A percentile compares a stretch with the other conserved stretches of the same genome.
Evolutionary conservation across 139 green algal species (phyloP).

Genomic region (Tetradesmus lagerheimii): DNA sequence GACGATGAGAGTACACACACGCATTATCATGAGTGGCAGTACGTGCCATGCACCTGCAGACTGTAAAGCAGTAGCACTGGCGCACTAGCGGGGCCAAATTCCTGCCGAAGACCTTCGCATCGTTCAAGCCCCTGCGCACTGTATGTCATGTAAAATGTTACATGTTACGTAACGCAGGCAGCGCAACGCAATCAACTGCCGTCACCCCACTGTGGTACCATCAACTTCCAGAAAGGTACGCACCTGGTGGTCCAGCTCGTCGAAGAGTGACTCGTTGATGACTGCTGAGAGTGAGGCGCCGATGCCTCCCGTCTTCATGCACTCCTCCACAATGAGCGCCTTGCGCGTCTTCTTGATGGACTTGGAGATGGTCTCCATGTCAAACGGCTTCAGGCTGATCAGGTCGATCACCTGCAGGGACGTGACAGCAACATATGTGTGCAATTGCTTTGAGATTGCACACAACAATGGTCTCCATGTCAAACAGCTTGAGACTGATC

Average conservation of each 20-base stretch:
- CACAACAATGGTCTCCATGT: neutral
- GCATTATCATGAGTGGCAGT: no score
- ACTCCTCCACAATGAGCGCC: slow-evolving; percentile 97
- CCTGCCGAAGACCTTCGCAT: no score
- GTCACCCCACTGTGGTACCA: no score
- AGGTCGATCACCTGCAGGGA: slow-evolving; percentile 91
- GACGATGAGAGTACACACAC: no score
- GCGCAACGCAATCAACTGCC: no score
- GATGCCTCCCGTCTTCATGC: slow-evolving; percentile 97
- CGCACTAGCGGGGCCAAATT: no score
- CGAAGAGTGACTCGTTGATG: slow-evolving; percentile 94
- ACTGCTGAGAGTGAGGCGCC: slow-evolving; percentile 94
- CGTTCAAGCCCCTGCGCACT: no score
- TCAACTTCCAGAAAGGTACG: no score
- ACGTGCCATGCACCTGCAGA: no score
- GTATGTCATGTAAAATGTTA: neutral
- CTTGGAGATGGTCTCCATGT: slow-evolving; percentile 94
- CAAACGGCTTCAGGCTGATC: slow-evolving; percentile 98
- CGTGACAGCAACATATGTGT: neutral
- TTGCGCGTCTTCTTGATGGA: slow-evolving; percentile 90
- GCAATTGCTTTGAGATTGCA: no score
- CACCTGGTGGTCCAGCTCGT: slow-evolving; percentile 95
- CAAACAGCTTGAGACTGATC: slow-evolving; percentile 95
- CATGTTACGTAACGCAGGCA: neutral
- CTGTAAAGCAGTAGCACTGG: no score